These are phyloP conservation scores for Fusarium subtropicale DNA, from an alignment of 2,329 filamentous ascomycete species.

Conservation along the genomic window DNA sequence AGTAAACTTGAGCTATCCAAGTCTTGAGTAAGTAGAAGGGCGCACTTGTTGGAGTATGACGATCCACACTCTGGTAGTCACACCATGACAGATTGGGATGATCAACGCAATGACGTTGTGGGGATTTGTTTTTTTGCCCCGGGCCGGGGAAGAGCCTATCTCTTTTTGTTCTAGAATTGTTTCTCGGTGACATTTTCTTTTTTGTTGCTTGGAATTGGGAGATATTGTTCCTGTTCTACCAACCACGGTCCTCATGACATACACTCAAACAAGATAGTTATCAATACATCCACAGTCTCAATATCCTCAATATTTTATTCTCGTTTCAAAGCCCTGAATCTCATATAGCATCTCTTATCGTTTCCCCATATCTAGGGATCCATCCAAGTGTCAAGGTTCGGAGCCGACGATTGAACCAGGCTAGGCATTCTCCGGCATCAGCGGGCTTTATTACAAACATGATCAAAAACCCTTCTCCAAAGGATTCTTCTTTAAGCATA, in stretches of 20 bases:
- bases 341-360: slow-evolving; percentile 7
- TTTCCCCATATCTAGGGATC: neutral
- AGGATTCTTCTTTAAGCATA: slow-evolving; percentile 10
- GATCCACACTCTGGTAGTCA: slow-evolving; percentile 29
- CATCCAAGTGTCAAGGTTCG: neutral
- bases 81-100: slow-evolving; percentile 3
- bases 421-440: slow-evolving; percentile 18
- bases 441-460: slow-evolving; percentile 4
- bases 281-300: neutral
- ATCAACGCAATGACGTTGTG: slow-evolving; percentile 38
- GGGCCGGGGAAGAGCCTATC: slow-evolving; percentile 36
- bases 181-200: slow-evolving; percentile 5
- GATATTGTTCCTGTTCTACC: neutral
- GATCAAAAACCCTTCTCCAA: slow-evolving; percentile 8
- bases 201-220: neutral
- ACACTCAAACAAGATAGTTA: neutral
- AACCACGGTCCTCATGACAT: slow-evolving; percentile 1
- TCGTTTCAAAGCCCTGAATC: neutral
- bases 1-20: neutral
- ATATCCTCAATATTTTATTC: too few relatives aligned
- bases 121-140: slow-evolving; percentile 19
- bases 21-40: neutral
- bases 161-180: slow-evolving; percentile 32
- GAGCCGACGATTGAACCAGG: slow-evolving; percentile 10
- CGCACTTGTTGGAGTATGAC: slow-evolving; percentile 17